Evolutionary conservation across 306 rosid species (phyloP).

Genomic region (Rosa chinensis): DNA sequence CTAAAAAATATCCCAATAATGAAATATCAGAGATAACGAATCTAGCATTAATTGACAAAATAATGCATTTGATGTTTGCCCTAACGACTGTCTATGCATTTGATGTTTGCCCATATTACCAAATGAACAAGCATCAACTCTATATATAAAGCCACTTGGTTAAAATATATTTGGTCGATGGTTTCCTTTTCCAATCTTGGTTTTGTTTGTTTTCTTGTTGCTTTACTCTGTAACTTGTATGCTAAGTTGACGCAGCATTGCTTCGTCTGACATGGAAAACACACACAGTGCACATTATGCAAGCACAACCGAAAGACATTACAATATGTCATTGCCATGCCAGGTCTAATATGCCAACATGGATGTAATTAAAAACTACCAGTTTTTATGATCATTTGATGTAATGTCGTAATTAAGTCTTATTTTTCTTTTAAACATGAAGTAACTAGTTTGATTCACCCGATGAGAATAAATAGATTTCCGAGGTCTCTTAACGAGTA

Average conservation of each 20-base stretch:
- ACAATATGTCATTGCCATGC: neutral
- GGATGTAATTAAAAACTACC: neutral
- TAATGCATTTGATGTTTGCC: too few species aligned
- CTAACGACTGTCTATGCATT: too few species aligned
- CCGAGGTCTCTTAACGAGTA: too few species aligned
- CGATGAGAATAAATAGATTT: too few species aligned
- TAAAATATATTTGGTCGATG: neutral
- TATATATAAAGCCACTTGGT: slow-evolving; percentile 22
- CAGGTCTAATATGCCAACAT: neutral
- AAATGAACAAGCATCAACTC: neutral
- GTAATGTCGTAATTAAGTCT: too few species aligned
- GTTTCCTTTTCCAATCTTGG: neutral
- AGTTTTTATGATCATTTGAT: neutral
- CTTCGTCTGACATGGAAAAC: slow-evolving; percentile 19
- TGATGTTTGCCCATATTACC: neutral
- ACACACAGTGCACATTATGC: slow-evolving; percentile 5
- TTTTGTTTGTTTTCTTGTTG: neutral
- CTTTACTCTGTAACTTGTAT: slow-evolving; percentile 12
- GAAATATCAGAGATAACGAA: too few species aligned
- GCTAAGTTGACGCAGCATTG: slow-evolving; percentile 40
- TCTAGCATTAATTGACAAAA: too few species aligned
- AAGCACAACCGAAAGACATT: neutral
- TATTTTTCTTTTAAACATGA: too few species aligned
- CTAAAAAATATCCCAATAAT: too few species aligned
- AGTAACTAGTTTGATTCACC: too few species aligned